Percentiles rank a stretch among this genome's conserved stretches.
phyloP scores from a whole-genome alignment of 176 grass and related monocot species.

The Paspalum vaginatum region DNA sequence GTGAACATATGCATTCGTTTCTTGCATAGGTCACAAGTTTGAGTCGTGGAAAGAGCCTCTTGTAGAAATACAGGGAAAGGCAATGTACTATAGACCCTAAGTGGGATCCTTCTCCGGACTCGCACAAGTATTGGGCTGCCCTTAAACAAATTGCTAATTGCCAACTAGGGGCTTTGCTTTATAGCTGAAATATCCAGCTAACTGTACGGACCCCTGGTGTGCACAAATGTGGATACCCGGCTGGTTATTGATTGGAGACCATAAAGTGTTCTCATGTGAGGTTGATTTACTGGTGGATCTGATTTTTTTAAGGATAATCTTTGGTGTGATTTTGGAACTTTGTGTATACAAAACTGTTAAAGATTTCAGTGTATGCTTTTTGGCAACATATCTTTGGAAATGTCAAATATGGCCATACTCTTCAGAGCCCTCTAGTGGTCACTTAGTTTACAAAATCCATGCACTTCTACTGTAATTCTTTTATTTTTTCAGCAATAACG shows the following conservation, averaged over 20 bases:
- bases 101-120: too few species aligned
- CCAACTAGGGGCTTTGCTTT: slow-evolving; percentile 16
- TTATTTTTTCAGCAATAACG: slow-evolving; percentile 26
- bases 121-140: too few species aligned
- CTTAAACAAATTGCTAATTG: background rate
- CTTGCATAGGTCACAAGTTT: background rate
- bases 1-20: slow-evolving; percentile 8
- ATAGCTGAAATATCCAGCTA: slow-evolving; percentile 18
- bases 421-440: slow-evolving; percentile 15
- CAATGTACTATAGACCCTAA: too few species aligned
- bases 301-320: slow-evolving; percentile 18
- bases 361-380: slow-evolving; percentile 12
- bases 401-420: slow-evolving; percentile 2
- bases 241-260: slow-evolving; percentile 3
- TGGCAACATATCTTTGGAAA: slow-evolving; percentile 14
- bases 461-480: slow-evolving; percentile 18
- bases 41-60: background rate
- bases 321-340: slow-evolving; percentile 5
- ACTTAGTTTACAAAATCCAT: slow-evolving; percentile 8
- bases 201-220: background rate
- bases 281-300: slow-evolving; percentile 5
- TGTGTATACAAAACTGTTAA: background rate
- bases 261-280: background rate
- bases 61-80: too few species aligned
- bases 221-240: background rate